Percentiles rank a stretch among this genome's conserved stretches.
Conservation (phyloP, 305 asterid genomes). For the Petunia hybrid region DNA sequence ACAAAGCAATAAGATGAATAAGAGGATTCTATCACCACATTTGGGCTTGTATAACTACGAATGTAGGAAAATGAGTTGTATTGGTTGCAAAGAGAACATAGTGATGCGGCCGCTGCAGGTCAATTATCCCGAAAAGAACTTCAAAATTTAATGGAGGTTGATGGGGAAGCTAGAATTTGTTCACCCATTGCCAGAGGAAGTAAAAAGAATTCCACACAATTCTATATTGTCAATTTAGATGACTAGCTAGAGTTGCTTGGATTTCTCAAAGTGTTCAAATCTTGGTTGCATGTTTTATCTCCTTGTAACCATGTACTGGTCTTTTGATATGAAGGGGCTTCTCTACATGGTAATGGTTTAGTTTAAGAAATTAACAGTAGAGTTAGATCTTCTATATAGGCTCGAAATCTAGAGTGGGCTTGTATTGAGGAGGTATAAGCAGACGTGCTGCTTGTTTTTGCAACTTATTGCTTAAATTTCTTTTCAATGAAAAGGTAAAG, state of each 20-base stretch:
- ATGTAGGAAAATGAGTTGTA: neutral
- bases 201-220: neutral
- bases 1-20: constrained; percentile 11
- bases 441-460: neutral
- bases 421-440: neutral
- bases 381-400: neutral
- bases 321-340: neutral
- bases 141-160: neutral
- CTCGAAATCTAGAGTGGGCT: neutral
- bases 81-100: neutral
- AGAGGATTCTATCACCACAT: constrained; percentile 12
- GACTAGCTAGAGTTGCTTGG: neutral
- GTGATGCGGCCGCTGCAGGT: neutral
- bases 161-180: constrained; percentile 1
- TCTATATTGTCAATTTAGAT: neutral
- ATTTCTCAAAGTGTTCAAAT: neutral
- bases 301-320: neutral
- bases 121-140: neutral
- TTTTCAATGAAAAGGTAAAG: neutral
- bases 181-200: neutral
- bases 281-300: neutral
- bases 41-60: neutral
- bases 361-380: neutral
- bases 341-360: neutral
- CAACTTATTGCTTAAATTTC: neutral